Evolutionary conservation across 345 rosid species (phyloP).

Genomic region (Aquilaria malaccensis): DNA sequence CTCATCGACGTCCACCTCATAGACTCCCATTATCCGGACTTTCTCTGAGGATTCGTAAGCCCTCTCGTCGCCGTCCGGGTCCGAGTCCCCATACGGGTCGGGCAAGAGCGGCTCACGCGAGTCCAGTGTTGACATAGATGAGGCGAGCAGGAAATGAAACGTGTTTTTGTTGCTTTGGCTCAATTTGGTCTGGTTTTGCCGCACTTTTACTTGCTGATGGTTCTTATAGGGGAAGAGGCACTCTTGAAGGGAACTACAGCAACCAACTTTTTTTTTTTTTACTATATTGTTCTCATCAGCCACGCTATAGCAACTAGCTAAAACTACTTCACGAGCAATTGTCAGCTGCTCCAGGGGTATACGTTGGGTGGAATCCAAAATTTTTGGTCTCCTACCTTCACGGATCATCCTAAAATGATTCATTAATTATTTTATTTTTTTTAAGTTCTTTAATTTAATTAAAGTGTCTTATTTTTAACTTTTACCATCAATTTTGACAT

Average conservation of each 20-base stretch:
- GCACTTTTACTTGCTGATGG: background rate
- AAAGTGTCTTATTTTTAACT: too few species aligned
- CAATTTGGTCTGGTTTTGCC: conserved; percentile 2
- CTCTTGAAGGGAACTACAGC: background rate
- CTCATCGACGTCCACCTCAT: conserved; percentile 24
- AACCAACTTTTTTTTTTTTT: too few species aligned
- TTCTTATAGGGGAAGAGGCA: background rate
- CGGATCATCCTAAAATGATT: too few species aligned
- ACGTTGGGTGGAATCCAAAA: too few species aligned
- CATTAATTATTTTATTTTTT: too few species aligned
- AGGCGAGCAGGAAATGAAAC: background rate
- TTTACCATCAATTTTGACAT: too few species aligned
- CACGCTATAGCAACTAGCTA: too few species aligned
- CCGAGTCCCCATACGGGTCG: conserved; percentile 5
- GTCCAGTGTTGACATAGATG: conserved; percentile 18
- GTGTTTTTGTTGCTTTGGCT: background rate
- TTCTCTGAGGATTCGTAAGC: conserved; percentile 74
- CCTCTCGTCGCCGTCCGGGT: conserved; percentile 32
- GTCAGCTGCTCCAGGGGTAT: too few species aligned
- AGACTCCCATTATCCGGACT: conserved; percentile 50
- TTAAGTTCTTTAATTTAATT: too few species aligned
- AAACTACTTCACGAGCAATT: too few species aligned
- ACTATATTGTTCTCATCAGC: too few species aligned
- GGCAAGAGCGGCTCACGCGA: conserved; percentile 26
- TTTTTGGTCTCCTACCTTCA: too few species aligned